A percentile compares a stretch with the other conserved stretches of the same genome.
Evolutionary conservation across 2,329 filamentous ascomycete genomes (phyloP).

Genomic region (Xylariaceae sp.): DNA sequence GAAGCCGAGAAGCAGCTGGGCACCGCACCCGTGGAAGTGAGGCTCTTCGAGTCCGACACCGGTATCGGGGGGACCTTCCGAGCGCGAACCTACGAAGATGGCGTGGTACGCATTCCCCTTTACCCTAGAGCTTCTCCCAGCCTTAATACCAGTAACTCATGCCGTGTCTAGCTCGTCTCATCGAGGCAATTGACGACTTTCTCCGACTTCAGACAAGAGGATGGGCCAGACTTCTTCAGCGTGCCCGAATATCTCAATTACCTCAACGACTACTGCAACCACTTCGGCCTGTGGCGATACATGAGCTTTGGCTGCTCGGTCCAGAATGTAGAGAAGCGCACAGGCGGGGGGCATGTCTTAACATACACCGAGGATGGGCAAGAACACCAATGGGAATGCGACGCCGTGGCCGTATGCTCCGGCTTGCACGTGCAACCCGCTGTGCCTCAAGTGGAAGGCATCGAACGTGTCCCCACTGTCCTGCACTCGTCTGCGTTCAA

Average conservation of each 20-base stretch:
- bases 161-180: conserved; percentile 28
- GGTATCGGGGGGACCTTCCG: conserved; percentile 35
- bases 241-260: conserved; percentile 34
- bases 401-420: conserved; percentile 38
- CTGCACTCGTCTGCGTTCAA: conserved; percentile 39
- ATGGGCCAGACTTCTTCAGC: conserved; percentile 37
- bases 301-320: conserved; percentile 30
- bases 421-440: conserved; percentile 35
- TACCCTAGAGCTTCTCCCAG: neutral
- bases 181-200: conserved; percentile 39
- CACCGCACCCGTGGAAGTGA: conserved; percentile 28
- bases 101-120: conserved; percentile 22
- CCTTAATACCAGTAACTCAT: neutral
- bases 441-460: conserved; percentile 31
- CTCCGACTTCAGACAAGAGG: conserved; percentile 33
- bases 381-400: conserved; percentile 28
- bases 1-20: conserved; percentile 23
- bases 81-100: conserved; percentile 36
- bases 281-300: conserved; percentile 29
- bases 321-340: conserved; percentile 12
- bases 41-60: conserved; percentile 33
- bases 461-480: conserved; percentile 27
- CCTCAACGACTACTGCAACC: conserved; percentile 31
- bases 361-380: conserved; percentile 7
- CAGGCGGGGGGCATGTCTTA: conserved; percentile 14